Conservation (phyloP, 352 stramenopile genomes). For the Pythium aristosporum region DNA sequence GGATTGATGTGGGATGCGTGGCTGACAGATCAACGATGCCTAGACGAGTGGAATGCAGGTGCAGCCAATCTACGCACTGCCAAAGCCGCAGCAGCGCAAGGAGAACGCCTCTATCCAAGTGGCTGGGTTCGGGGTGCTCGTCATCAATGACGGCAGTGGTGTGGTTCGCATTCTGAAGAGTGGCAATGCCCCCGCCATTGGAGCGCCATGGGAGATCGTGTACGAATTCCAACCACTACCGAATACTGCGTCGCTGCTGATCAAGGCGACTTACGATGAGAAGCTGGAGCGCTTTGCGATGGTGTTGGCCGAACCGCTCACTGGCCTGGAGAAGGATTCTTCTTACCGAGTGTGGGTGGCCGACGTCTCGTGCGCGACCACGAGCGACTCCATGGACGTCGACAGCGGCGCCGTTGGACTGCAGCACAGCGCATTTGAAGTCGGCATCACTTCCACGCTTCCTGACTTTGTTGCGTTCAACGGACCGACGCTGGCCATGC, state of each 20-base stretch:
- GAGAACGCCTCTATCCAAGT: constrained; percentile 70
- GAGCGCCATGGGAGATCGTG: constrained; percentile 36
- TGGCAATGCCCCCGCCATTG: constrained; percentile 24
- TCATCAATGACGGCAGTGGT: constrained; percentile 63
- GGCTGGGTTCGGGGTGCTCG: constrained; percentile 53
- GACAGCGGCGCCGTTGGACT: constrained; percentile 41
- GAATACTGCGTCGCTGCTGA: constrained; percentile 36
- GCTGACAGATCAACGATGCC: background rate
- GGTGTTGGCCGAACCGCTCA: constrained; percentile 48
- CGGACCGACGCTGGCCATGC: constrained; percentile 42
- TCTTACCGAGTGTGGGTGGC: constrained; percentile 54
- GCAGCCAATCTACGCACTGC: constrained; percentile 40
- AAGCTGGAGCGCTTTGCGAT: constrained; percentile 37
- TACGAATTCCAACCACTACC: constrained; percentile 57
- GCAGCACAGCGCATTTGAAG: constrained; percentile 36
- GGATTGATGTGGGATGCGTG: background rate
- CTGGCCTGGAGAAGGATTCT: constrained; percentile 42
- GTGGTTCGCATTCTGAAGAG: constrained; percentile 54
- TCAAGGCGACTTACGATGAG: constrained; percentile 51
- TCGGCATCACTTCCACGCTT: constrained; percentile 51
- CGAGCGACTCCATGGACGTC: constrained; percentile 29
- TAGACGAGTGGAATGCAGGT: constrained; percentile 28
- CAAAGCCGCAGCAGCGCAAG: constrained; percentile 34
- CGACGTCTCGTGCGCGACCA: constrained; percentile 28
- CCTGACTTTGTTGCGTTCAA: constrained; percentile 54